Percentiles rank a stretch among this genome's conserved stretches.
Evolutionary conservation across 192 early-diverging fungal species (phyloP).

Genomic region (Coemansia sp.): DNA sequence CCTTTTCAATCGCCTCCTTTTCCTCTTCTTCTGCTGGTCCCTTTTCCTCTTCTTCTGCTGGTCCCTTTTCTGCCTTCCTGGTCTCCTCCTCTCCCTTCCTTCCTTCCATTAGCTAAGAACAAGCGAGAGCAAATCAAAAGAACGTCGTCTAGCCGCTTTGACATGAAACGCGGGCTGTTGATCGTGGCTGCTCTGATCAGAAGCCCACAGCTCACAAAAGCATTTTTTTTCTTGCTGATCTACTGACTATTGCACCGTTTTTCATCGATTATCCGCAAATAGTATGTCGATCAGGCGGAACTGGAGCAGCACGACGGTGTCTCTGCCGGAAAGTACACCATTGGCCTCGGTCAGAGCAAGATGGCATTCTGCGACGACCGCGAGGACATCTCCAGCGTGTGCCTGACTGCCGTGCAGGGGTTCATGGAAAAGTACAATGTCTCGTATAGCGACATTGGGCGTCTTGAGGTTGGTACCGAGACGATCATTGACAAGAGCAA

Average conservation of each 20-base stretch:
- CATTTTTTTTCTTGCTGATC: not conserved
- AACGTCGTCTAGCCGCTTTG: constrained; percentile 3
- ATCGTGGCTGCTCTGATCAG: not conserved
- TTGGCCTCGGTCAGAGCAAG: constrained; percentile 93
- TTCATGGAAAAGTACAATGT: constrained; percentile 94
- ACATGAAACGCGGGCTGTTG: not conserved
- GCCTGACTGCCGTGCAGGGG: constrained; percentile 76
- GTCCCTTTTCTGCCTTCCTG: not conserved
- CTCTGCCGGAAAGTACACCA: constrained; percentile 96
- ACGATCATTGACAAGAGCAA: constrained; percentile 99
- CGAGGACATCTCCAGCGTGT: constrained; percentile 64
- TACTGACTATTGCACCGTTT: not conserved
- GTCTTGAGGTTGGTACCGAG: constrained; percentile 97
- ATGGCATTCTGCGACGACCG: constrained; percentile 97
- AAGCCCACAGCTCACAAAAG: not conserved
- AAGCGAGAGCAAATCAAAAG: not conserved
- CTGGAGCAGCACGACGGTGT: constrained; percentile 89
- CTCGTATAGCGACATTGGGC: constrained; percentile 82
- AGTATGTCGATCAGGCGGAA: constrained; percentile 51
- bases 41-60: not conserved
- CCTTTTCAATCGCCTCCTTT: no score
- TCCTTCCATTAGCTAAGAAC: not conserved
- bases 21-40: not conserved
- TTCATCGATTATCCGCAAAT: not conserved
- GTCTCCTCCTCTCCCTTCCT: not conserved